Percentiles rank a stretch among this genome's conserved stretches.
phyloP scores from a whole-genome alignment of 2,329 filamentous ascomycete species.

The Monosporascus sp. region DNA sequence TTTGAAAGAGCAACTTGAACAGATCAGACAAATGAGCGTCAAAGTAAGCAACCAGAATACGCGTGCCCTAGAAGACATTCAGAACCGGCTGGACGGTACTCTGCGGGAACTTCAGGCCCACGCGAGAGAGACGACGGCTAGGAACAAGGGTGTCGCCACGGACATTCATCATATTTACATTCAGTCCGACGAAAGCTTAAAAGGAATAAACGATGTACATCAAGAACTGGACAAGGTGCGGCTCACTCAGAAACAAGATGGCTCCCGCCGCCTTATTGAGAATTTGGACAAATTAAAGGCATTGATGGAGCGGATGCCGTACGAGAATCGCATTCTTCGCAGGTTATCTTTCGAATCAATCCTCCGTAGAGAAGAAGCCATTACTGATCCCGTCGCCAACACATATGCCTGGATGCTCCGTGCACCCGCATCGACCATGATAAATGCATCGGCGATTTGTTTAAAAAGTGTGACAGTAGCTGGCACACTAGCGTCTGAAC shows the following conservation, averaged over 20 bases:
- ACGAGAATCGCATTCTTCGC: background rate
- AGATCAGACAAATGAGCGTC: background rate
- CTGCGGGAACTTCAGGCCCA: background rate
- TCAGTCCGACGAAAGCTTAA: background rate
- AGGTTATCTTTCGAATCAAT: background rate
- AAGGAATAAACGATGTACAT: background rate
- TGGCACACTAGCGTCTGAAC: too few relatives aligned
- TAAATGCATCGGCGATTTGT: too few relatives aligned
- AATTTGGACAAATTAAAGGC: background rate
- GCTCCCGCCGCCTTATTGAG: background rate
- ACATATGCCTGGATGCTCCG: background rate
- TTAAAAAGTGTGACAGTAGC: too few relatives aligned
- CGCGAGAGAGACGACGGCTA: background rate
- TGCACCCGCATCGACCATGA: background rate
- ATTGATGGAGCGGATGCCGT: background rate
- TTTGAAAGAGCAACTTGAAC: background rate
- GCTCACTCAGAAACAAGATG: background rate
- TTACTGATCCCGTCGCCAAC: background rate
- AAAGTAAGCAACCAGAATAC: background rate
- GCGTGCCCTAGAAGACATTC: background rate
- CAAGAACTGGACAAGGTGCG: too few relatives aligned
- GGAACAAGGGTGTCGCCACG: background rate
- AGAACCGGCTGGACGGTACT: background rate
- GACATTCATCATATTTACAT: background rate
- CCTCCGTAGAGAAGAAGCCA: background rate